Evolutionary conservation across 768 basidiomycete species (phyloP).

Genomic region (Termitomyces sp.): DNA sequence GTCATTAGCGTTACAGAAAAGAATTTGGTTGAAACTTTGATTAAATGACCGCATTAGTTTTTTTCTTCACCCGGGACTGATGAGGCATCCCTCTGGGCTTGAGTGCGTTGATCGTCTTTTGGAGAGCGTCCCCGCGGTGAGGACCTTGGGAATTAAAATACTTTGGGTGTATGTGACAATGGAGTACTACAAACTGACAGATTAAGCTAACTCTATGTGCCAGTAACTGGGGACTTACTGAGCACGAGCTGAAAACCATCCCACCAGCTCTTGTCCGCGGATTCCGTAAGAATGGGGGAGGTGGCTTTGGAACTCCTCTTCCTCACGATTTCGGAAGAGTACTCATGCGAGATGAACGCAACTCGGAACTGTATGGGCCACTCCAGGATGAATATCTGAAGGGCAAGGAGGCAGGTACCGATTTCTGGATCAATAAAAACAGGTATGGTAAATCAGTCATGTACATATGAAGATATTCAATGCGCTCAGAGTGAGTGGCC

Average conservation of each 20-base stretch:
- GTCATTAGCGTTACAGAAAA: slow-evolving; percentile 5
- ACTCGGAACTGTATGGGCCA: slow-evolving; percentile 59
- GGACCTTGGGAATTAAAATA: slow-evolving; percentile 37
- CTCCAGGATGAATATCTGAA: slow-evolving; percentile 49
- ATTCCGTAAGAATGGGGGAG: slow-evolving; percentile 41
- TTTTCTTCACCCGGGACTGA: slow-evolving; percentile 59
- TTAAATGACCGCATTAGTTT: slow-evolving; percentile 30
- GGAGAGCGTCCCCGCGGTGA: slow-evolving; percentile 40
- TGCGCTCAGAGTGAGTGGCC: slow-evolving; percentile 50
- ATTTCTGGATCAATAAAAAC: slow-evolving; percentile 73
- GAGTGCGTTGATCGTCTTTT: slow-evolving; percentile 51
- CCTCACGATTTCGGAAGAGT: slow-evolving; percentile 49
- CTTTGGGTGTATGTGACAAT: slow-evolving; percentile 52
- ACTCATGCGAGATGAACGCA: slow-evolving; percentile 51
- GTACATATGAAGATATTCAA: background rate
- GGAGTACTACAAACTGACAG: background rate
- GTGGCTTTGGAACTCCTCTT: slow-evolving; percentile 51
- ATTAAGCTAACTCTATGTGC: background rate
- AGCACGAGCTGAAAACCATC: slow-evolving; percentile 54
- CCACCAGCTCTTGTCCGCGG: slow-evolving; percentile 55
- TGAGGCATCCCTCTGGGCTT: slow-evolving; percentile 49
- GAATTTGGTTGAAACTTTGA: background rate
- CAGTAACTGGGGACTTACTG: slow-evolving; percentile 71
- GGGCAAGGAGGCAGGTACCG: slow-evolving; percentile 49
- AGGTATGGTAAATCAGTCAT: slow-evolving; percentile 26